phyloP scores from a whole-genome alignment of 768 basidiomycete genomes.

The Stropharia rugosoannulata region DNA sequence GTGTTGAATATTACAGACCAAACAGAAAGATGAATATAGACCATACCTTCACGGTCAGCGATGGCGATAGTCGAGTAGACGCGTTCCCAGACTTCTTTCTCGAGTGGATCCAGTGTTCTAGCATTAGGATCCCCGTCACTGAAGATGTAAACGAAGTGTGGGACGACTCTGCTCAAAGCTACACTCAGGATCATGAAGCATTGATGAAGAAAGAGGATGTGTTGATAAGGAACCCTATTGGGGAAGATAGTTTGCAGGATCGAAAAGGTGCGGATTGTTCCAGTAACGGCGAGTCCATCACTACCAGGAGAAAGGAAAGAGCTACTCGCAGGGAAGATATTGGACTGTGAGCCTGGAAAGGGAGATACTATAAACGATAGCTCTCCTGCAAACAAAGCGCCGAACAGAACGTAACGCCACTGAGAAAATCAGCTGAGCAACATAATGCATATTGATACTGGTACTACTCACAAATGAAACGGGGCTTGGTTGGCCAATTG shows the following conservation, averaged over 20 bases:
- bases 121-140: constrained; percentile 10
- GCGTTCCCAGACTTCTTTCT: constrained; percentile 42
- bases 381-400: constrained; percentile 60
- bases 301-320: constrained; percentile 8
- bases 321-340: constrained; percentile 7
- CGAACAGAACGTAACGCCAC: constrained; percentile 83
- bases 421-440: constrained; percentile 23
- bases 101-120: constrained; percentile 29
- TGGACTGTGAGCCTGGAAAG: constrained; percentile 31
- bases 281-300: constrained; percentile 17
- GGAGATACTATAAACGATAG: constrained; percentile 65
- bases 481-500: constrained; percentile 56
- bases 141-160: constrained; percentile 53
- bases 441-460: constrained; percentile 20
- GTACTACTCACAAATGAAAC: constrained; percentile 60
- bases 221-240: constrained; percentile 68
- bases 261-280: constrained; percentile 13
- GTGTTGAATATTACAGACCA: not conserved
- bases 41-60: constrained; percentile 56
- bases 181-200: constrained; percentile 73
- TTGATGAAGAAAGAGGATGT: constrained; percentile 75
- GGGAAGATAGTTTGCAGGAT: constrained; percentile 50
- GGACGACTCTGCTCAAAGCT: constrained; percentile 69
- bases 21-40: not conserved
- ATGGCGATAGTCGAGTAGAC: constrained; percentile 39